A percentile compares a stretch with the other conserved stretches of the same genome.
These are phyloP conservation scores for Fusarium aywerte DNA, from an alignment of 2,329 filamentous ascomycete species.

Conservation along the genomic window DNA sequence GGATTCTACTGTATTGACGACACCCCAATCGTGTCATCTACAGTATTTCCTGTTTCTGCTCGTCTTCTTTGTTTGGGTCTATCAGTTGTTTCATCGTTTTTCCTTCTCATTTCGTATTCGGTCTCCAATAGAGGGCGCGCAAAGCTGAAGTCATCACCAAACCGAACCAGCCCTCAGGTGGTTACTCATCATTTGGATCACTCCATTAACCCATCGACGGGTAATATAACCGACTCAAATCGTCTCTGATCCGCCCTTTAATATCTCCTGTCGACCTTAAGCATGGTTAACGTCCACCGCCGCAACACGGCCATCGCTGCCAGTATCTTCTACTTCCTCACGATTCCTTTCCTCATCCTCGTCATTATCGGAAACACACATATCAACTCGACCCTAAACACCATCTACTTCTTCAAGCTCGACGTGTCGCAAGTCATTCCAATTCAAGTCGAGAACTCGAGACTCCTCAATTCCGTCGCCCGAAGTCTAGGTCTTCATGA, in stretches of 20 bases:
- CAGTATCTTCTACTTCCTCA: constrained; percentile 76
- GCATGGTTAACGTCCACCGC: constrained; percentile 51
- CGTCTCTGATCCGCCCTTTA: not conserved
- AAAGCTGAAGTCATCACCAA: constrained; percentile 24
- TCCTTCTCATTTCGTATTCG: not conserved
- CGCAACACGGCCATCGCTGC: constrained; percentile 72
- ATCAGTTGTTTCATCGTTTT: constrained; percentile 13
- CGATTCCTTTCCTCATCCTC: constrained; percentile 82
- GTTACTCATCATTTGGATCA: constrained; percentile 7
- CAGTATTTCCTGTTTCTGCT: constrained; percentile 1
- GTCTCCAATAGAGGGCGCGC: not conserved
- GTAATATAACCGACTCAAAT: not conserved
- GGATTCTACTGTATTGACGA: constrained; percentile 16
- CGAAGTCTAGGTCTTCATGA: constrained; percentile 88
- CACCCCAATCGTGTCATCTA: constrained; percentile 2
- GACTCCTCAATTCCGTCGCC: constrained; percentile 87
- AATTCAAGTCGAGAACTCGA: constrained; percentile 73
- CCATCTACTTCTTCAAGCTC: constrained; percentile 86
- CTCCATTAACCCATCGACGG: not conserved
- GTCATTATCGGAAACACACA: constrained; percentile 80
- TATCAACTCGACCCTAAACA: constrained; percentile 68
- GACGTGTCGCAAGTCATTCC: constrained; percentile 86
- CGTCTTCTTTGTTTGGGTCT: constrained; percentile 1
- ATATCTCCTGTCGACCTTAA: not conserved
- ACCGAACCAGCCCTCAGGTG: constrained; percentile 14